Evolutionary conservation across 2,329 filamentous ascomycete species (phyloP), one percentile per base, ranked within the genome.

Genomic region (Scedosporium dehoogii): DNA sequence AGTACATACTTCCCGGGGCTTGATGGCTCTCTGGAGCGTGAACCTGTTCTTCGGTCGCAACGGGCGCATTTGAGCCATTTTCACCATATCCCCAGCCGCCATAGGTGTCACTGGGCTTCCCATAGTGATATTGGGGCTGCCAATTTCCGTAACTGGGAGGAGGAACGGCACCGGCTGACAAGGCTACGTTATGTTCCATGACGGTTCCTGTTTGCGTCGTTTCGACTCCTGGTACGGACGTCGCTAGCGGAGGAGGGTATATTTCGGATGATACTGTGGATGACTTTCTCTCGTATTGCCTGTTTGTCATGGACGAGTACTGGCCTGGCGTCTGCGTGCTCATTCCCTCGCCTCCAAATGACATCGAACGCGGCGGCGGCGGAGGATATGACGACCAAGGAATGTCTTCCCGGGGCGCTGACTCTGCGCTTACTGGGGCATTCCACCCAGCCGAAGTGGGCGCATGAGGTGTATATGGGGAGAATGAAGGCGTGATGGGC

Each of bases 401-500:
- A 63, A 79, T 70, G 23, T 81, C 78, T 55, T 79, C 78, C 18
- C 77, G 74, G 48, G 74, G 67, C 9, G 72, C 70, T 38, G 75
- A 63, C 44, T 79, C 76, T 6, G 75, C 69, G n/a, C 29, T 55
- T 6, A 61, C 59, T 9, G 59, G 59, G 59, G 73, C 71, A 33
- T 75, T 69, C 81, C 80, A 82, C 2, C 75, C 69, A 27, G 75
- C 69, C 0, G 78, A 71, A 2, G 75, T 68, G 14, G 76, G 70
- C 1, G 73, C 71, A 51, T 77, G 74, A 23, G 76, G 74, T 5
- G 75, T 73, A 67, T 81, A 84, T 1, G 80, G 76, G 4, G 81
- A 79, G 64, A 80, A 81, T 2, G 77, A 78, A 0, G 80, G 74
- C 3, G 78, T 78, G 41, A 83, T 73, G 9, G 81, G 77, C 6